phyloP scores from a whole-genome alignment of 164 flowering plant species.

The Piper betle region DNA sequence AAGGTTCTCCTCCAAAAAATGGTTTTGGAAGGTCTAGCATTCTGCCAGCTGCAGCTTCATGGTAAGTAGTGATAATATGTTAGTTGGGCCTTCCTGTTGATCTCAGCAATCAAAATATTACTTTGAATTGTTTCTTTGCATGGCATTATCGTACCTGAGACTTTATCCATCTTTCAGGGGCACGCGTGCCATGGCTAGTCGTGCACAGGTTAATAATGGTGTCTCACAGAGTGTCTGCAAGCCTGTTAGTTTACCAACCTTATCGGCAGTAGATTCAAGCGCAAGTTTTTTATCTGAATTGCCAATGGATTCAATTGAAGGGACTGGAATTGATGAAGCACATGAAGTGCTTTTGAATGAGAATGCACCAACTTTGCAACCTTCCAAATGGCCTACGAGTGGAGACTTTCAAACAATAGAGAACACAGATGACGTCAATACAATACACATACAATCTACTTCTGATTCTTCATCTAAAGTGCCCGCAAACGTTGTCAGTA shows the following conservation, averaged over 20 bases:
- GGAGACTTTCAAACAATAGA: conserved; percentile 8
- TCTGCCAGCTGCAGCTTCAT: conserved; percentile 84
- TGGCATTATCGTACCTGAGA: not conserved
- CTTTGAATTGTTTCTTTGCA: not conserved
- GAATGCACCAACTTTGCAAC: conserved; percentile 17
- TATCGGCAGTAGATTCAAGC: conserved; percentile 26
- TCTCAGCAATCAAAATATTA: not conserved
- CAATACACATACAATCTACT: conserved; percentile 7
- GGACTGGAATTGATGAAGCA: conserved; percentile 17
- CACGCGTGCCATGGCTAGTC: conserved; percentile 36
- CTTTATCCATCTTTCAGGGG: conserved; percentile 41
- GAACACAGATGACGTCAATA: conserved; percentile 2
- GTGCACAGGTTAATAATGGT: conserved; percentile 21
- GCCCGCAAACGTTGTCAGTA: not conserved
- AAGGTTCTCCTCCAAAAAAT: conserved; percentile 62
- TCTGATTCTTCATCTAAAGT: conserved; percentile 4
- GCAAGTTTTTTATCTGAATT: conserved; percentile 14
- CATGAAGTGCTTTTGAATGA: conserved; percentile 9
- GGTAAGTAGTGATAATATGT: conserved; percentile 27
- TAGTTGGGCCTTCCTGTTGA: not conserved
- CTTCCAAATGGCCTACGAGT: conserved; percentile 14
- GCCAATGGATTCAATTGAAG: conserved; percentile 34
- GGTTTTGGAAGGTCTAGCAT: conserved; percentile 51
- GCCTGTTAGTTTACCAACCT: conserved; percentile 29
- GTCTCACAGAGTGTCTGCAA: conserved; percentile 30